phyloP scores from a whole-genome alignment of 306 rosid species.

The Neltuma alba region DNA sequence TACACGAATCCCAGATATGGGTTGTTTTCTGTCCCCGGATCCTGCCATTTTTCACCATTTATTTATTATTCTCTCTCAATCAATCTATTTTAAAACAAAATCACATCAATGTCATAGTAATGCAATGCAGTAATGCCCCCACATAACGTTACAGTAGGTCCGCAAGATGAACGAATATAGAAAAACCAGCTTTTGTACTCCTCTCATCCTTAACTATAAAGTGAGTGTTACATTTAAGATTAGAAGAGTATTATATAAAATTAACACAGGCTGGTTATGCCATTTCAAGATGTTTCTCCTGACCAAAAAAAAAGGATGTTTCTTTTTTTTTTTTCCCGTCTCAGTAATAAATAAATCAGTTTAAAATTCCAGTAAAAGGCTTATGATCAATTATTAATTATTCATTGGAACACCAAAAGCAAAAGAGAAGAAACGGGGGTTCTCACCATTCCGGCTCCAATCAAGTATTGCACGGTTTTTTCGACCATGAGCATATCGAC shows the following conservation, averaged over 20 bases:
- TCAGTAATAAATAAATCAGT: background rate
- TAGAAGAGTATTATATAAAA: too few relatives aligned
- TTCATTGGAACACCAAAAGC: background rate
- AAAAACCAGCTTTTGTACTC: too few relatives aligned
- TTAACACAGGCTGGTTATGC: background rate
- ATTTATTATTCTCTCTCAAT: background rate
- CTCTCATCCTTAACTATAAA: too few relatives aligned
- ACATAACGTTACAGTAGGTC: too few relatives aligned
- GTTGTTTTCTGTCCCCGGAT: conserved; percentile 60
- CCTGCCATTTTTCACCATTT: conserved; percentile 30
- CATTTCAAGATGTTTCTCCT: background rate
- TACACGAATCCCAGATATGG: conserved; percentile 69
- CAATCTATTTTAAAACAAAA: too few relatives aligned
- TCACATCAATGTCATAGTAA: background rate
- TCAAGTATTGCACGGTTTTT: conserved; percentile 59
- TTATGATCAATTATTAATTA: background rate
- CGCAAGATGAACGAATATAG: background rate
- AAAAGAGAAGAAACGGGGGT: background rate
- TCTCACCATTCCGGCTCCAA: conserved; percentile 67
- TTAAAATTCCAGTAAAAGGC: background rate
- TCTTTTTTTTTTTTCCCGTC: background rate
- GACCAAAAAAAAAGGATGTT: too few relatives aligned
- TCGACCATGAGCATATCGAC: conserved; percentile 68
- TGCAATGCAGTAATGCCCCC: too few relatives aligned
- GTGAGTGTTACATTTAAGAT: too few relatives aligned